Base-by-base conservation (phyloP, 2,329 filamentous ascomycete species). In the Cordyceps militaris region DNA sequence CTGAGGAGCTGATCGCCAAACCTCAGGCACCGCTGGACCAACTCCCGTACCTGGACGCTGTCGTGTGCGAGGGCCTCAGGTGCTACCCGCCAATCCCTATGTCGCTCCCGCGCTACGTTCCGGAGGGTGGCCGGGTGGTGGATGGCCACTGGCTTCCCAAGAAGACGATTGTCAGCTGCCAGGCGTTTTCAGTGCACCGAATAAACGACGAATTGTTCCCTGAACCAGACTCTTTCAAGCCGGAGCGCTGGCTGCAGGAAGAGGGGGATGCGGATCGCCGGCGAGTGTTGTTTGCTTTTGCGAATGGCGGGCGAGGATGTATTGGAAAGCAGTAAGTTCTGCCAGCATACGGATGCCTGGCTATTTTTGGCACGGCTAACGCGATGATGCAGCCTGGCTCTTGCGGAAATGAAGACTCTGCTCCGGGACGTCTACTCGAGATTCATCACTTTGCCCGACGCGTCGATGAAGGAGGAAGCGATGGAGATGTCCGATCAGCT, bases 171-270 rank as follows among this genome's bases (percentile, higher is more conserved):
- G 83, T 85, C 52, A 84, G 83, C 66, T 79, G 78, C 61, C 83
- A 86, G 68, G 79, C 83, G 1, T 82, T 79, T 65, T 85, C 82
- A 11, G 74, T 84, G 34, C 81, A 86, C 61, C 77, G 79, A 21
- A 73, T 83, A 57, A 80, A 86, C 62, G 68, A 73, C 11, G 78
- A 85, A 57, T 86, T 91, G 1, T 97, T 95, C 68, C 84, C 87
- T 1, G 80, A 91, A 44, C 88, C 91, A 0, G 88, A 96, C 60
- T 73, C 70, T 6, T 97, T 92, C 67, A 78, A 86, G 52, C 92
- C 92, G 0, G 88, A 93, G 58, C 81, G 93, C 63, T 97, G 92
- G 92, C 81, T 96, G 62, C 83, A 80, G 16, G 78, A 80, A 9
- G 80, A 86, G 47, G 90, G 89, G 2, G 89, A 93, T 64, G 79